These are phyloP conservation scores for Pythium aristosporum DNA, from an alignment of 352 stramenopile genomes.

Conservation along the genomic window DNA sequence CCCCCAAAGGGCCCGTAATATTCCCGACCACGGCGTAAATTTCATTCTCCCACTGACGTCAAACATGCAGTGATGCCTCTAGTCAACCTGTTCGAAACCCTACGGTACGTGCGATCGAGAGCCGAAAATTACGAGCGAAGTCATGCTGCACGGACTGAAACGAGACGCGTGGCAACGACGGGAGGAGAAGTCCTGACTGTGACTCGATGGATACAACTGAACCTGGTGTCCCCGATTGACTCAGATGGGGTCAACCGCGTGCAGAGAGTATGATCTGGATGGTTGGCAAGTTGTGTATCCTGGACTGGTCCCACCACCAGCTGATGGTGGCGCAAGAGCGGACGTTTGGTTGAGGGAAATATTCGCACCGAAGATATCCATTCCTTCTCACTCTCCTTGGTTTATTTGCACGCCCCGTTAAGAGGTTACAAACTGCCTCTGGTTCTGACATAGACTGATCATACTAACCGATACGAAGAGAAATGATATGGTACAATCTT, in stretches of 20 bases:
- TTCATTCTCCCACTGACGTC: neutral
- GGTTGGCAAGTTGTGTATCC: neutral
- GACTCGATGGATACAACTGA: constrained; percentile 10
- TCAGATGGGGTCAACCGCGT: neutral
- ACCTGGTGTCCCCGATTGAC: neutral
- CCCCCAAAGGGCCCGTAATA: constrained; percentile 6
- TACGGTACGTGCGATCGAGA: constrained; percentile 3
- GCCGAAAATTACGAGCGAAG: neutral
- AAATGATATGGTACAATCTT: constrained; percentile 32
- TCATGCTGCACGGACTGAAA: neutral
- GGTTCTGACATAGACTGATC: constrained; percentile 21
- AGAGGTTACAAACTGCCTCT: constrained; percentile 29
- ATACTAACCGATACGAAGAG: constrained; percentile 17
- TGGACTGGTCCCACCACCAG: constrained; percentile 2
- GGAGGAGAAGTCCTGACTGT: neutral
- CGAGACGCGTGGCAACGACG: neutral
- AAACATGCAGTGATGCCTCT: neutral
- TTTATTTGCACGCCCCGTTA: constrained; percentile 20
- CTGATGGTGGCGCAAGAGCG: constrained; percentile 17
- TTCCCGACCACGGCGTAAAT: neutral
- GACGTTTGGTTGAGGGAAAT: constrained; percentile 13
- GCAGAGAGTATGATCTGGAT: constrained; percentile 10
- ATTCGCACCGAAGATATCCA: constrained; percentile 13
- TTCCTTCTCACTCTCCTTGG: neutral
- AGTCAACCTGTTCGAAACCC: constrained; percentile 6